Conservation (phyloP, 2,329 filamentous ascomycete species). For the Talaromyces sp. region DNA sequence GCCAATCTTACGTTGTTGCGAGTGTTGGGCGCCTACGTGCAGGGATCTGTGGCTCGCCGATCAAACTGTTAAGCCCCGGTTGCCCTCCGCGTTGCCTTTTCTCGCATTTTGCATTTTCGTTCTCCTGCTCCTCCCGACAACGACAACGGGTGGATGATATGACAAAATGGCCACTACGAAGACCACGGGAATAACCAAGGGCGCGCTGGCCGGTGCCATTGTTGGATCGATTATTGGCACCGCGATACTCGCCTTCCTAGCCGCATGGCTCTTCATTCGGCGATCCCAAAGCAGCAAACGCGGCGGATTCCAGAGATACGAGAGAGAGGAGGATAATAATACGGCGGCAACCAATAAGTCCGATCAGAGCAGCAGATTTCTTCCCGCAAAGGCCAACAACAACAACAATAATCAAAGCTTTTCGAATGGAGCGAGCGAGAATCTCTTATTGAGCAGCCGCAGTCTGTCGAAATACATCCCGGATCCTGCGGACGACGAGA, state of each 20-base stretch:
- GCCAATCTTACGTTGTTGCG: not conserved
- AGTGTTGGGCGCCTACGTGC: not conserved
- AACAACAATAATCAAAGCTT: not conserved
- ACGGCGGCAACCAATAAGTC: not conserved
- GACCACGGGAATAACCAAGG: constrained; percentile 11
- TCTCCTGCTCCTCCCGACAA: not conserved
- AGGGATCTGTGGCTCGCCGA: too few relatives aligned
- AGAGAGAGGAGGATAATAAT: not conserved
- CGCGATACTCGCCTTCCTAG: constrained; percentile 17
- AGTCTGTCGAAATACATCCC: constrained; percentile 17
- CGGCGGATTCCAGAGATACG: not conserved
- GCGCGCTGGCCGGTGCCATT: constrained; percentile 22
- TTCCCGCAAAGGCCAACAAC: not conserved
- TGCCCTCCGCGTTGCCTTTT: not conserved
- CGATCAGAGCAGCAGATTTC: not conserved
- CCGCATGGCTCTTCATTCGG: constrained; percentile 17
- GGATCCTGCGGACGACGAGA: constrained; percentile 27
- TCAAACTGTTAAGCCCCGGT: not conserved
- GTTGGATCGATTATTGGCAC: constrained; percentile 21
- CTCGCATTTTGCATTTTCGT: not conserved
- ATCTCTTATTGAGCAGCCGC: not conserved
- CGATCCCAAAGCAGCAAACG: not conserved
- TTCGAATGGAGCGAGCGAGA: not conserved
- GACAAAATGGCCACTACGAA: not conserved
- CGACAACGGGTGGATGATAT: not conserved